Base-by-base conservation (phyloP, 306 rosid species). In the Delonix regia region DNA sequence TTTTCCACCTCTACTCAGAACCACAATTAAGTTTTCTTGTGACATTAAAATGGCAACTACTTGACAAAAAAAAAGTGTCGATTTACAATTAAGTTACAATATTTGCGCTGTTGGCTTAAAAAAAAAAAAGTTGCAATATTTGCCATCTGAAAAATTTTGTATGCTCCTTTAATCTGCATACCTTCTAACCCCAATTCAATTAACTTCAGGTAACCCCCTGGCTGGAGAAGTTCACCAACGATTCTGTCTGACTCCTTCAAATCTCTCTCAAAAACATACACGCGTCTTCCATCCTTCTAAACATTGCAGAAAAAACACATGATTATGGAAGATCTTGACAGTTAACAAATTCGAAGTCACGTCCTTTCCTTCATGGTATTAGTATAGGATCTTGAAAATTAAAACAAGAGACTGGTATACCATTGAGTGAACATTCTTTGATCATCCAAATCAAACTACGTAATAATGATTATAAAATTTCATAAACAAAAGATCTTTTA, bases 191-290 rank as follows among this genome's bases (percentile, higher is more conserved):
- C 93, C 41, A 91, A 77, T 56, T 88, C 93, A 33, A 88, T 69
- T 48, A 90, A 77, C 78, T 88, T 90, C 34, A 88, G 73, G 79
- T 88, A 88, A 13, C 96, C 93, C 48, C 96, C 91, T 4, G 91
- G 96, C 87, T 87, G 93, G 30, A 90, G 85, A 71, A 91, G 87
- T 77, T 91, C 96, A 5, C 96, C 96, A 5, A 89, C 85, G 42
- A 91, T 87, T 81, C 91, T 76, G 64, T 91, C 84, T 1, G 88
- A 90, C 83, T 87, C 91, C 4, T 80, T 75, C 72, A 87, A 86
- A 81, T 85, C 88, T 81, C 90, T 89, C 82, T 91, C 93, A 24
- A 91, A 79, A 64, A 91, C 90, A 63, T 45, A 89, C 73, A 91
- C 89, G 30, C 38, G 59, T 38, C 90, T 82, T 56, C 89, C 93